phyloP scores from a whole-genome alignment of 129 eudicot species.

The Lonicera japonica region DNA sequence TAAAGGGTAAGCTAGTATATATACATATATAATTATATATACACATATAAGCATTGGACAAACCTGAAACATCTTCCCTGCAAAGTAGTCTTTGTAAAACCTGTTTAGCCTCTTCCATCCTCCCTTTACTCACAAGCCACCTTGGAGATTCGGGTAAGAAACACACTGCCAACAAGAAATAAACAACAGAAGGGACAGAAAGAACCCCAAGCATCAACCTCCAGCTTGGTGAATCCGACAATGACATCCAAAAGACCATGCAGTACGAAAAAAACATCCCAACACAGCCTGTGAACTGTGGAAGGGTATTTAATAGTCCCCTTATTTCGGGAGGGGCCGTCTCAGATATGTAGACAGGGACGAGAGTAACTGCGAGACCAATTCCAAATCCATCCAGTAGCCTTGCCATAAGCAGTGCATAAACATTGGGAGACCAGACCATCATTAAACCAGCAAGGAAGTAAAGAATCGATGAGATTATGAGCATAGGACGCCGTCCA shows the following conservation, averaged over 20 bases:
- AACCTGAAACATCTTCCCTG: conserved; percentile 93
- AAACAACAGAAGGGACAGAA: conserved; percentile 67
- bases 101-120: conserved; percentile 71
- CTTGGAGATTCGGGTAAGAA: conserved; percentile 96
- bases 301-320: conserved; percentile 79
- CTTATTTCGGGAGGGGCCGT: conserved; percentile 96
- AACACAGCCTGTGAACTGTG: conserved; percentile 82
- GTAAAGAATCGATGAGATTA: conserved; percentile 69
- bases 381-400: conserved; percentile 93
- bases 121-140: conserved; percentile 98
- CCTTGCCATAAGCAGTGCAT: conserved; percentile 71
- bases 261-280: conserved; percentile 93
- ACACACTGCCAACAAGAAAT: conserved; percentile 49
- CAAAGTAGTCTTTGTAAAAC: conserved; percentile 79
- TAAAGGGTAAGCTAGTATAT: background rate
- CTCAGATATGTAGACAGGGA: conserved; percentile 93
- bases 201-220: conserved; percentile 93
- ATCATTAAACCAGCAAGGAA: conserved; percentile 76
- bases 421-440: conserved; percentile 95
- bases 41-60: background rate
- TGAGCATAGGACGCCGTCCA: conserved; percentile 92
- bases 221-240: conserved; percentile 67
- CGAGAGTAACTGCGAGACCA: conserved; percentile 90
- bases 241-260: conserved; percentile 87
- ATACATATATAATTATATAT: too few species aligned